Conservation (phyloP, 371 early-diverging fungal species). For the Mortierella sp. region DNA sequence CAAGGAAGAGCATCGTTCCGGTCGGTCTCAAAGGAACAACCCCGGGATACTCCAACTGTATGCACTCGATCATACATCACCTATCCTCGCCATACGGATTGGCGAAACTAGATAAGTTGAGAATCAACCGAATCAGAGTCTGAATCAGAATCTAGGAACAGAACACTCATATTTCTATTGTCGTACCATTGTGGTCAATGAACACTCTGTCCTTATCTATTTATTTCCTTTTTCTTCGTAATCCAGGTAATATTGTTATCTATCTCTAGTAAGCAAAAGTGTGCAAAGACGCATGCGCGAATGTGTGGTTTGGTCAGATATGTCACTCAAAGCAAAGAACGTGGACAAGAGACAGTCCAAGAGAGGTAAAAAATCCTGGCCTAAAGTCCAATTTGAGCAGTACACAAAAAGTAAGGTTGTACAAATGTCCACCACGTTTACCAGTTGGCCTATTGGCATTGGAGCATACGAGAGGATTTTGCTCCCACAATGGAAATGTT, state of each 20-base stretch:
- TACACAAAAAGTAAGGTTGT: neutral
- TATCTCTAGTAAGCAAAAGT: neutral
- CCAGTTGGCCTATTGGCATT: neutral
- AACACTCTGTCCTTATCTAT: neutral
- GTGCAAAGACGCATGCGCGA: neutral
- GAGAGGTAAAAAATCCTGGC: conserved; percentile 7
- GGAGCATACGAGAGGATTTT: neutral
- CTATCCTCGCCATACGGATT: too few species aligned
- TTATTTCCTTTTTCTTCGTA: neutral
- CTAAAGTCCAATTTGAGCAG: neutral
- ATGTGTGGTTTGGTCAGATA: neutral
- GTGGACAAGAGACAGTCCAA: conserved; percentile 5
- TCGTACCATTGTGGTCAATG: too few species aligned
- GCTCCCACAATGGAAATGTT: neutral
- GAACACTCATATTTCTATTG: too few species aligned
- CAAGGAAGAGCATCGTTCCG: neutral
- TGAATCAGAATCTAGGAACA: too few species aligned
- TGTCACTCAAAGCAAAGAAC: neutral
- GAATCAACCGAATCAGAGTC: too few species aligned
- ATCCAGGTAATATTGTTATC: too few species aligned
- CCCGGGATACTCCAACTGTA: too few species aligned
- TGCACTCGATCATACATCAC: too few species aligned
- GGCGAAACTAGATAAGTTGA: too few species aligned
- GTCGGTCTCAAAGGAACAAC: neutral
- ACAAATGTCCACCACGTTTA: conserved; percentile 10